These are phyloP conservation scores for Naematelia aurantialba DNA, from an alignment of 768 basidiomycete genomes.

Conservation along the genomic window DNA sequence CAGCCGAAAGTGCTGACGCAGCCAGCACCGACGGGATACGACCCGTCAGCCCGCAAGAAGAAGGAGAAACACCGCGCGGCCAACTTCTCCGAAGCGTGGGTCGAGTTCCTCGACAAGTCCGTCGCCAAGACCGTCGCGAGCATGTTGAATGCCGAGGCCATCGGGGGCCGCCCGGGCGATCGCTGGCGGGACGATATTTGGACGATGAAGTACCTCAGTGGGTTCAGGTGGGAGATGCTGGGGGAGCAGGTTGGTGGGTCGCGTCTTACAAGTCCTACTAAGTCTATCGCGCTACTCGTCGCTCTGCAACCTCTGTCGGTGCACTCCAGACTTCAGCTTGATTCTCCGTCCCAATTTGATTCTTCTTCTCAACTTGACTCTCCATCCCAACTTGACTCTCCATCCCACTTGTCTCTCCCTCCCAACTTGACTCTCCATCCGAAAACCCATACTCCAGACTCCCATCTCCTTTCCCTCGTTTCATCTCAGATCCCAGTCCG, in stretches of 20 bases:
- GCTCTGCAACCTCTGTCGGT: too few species aligned
- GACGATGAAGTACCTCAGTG: constrained; percentile 98
- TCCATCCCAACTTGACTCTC: constrained; percentile 1
- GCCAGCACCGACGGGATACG: constrained; percentile 58
- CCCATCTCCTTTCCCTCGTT: too few species aligned
- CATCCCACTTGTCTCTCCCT: neutral
- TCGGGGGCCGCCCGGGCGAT: constrained; percentile 59
- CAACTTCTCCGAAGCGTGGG: constrained; percentile 95
- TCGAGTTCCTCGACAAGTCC: constrained; percentile 93
- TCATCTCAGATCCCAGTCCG: too few species aligned
- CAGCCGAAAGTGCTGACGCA: neutral
- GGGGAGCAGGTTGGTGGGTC: constrained; percentile 93
- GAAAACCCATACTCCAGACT: neutral
- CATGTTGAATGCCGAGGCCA: constrained; percentile 92
- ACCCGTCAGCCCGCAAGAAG: constrained; percentile 24
- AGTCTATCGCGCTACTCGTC: too few species aligned
- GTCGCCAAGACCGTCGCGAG: constrained; percentile 84
- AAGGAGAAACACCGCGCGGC: constrained; percentile 86
- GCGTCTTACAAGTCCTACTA: neutral
- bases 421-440: neutral
- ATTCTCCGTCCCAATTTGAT: neutral
- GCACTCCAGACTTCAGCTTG: too few species aligned
- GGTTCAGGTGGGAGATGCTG: constrained; percentile 98
- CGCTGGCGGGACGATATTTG: constrained; percentile 92
- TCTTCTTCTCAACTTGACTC: neutral